Evolutionary conservation across 2,329 filamentous ascomycete genomes (phyloP), one percentile per base, ranked within the genome.

Genomic region (Trichoderma breve): DNA sequence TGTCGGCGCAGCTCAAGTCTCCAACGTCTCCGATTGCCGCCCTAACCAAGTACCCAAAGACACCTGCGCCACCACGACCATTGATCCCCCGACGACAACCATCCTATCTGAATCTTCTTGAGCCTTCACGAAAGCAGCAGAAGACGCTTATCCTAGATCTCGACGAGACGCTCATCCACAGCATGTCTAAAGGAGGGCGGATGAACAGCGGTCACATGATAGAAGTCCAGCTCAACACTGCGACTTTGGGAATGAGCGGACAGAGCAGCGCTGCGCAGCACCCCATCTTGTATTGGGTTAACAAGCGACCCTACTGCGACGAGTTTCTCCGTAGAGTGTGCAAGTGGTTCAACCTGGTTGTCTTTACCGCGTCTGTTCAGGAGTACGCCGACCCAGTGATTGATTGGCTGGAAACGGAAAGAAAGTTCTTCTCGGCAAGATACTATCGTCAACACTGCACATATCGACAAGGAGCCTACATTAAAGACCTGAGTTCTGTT

Each of bases 151-250:
- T 99, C 74, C 87, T 99, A 67, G 96, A 99, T 80, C 89, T 99
- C 21, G 96, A 99, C 82, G 96, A 99, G 83, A 99, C 96, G 0
- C 84, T 99, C 76, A 99, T 99, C 76, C 96, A 99, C 86, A 98
- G 94, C 82, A 94, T 98, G 88, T 95, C 95, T 73, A 98, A 98
- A 81, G 96, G 96, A 34, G 95, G 95, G 68, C 90, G 95, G 72
- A 97, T 97, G 91, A 95, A 93, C 77, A 95, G 93, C 24, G 96
- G 96, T 21, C 96, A 99, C 83, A 99, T 99, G 96, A 95, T 99
- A 67, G 96, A 99, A 83, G 96, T 99, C 74, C 94, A 94, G 77
- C 87, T 97, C 73, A 93, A 92, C 80, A 91, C 91, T 72, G 90
- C 90, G 73, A 83, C 89, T 70, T 88, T 93, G 58, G 91, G 89